Evolutionary conservation across 2,329 filamentous ascomycete genomes (phyloP), one percentile per base, ranked within the genome.

Genomic region (Penicillium brasilianum): DNA sequence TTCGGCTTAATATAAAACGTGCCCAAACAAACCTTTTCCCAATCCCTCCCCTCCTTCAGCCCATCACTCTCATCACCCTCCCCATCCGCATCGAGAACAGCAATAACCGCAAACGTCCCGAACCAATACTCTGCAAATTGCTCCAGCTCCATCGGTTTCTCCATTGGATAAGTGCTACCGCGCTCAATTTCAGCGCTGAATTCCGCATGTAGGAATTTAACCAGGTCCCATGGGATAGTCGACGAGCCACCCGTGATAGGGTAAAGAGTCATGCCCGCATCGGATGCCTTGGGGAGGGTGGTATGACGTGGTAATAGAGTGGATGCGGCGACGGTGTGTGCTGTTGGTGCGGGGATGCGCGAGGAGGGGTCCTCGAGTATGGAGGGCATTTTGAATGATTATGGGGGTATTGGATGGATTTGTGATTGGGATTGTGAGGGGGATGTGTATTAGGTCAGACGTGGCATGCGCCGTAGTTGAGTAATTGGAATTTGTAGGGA

Each of bases 1-100:
- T 78, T 78, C 32, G 76, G 76, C 66, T 78, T 78, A 32, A 76
- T 65, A 74, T 78, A 78, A 65, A 78, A 78, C 46, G 76, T 78
- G 28, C 76, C 76, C 66, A 78, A 39, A 60, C 76, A 78, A 41
- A 69, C 69, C 58, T 58, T 71, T 60, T 71, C 70, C 76, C 76
- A 78, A 43, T 77, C 66, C 54, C 72, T 64, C 0, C 65, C 74
- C 32, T 73, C 68, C 16, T 55, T 54, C 51, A 73, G 25, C 1
- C 61, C 65, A 30, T 65, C 52, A 8, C 50, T 53, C 11, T 36
- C 41, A 30, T 34, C 57, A 25, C 43, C 55, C 1, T 68, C 62
- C 0, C 65, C 64, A 57, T 68, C 62, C 0, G 65, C 64, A 57
- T 66, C 72, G 13, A 70, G 34, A 2, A 77, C 51, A 9, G 69